A percentile compares a stretch with the other conserved stretches of the same genome.
Evolutionary conservation across 2,329 filamentous ascomycete species (phyloP).

Genomic region (Fusarium mexicanum): DNA sequence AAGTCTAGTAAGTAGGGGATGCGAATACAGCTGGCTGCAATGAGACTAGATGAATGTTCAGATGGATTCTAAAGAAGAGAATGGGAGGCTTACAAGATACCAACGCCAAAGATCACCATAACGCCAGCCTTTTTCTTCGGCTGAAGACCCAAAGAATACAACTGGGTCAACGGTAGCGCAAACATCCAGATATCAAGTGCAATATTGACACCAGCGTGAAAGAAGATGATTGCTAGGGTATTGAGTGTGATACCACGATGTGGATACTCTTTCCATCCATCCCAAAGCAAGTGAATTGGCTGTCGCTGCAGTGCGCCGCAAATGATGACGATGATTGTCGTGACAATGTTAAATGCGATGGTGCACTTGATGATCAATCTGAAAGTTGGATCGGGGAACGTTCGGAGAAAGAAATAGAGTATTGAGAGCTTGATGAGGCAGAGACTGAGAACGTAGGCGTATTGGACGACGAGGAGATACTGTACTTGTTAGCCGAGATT

Average conservation of each 20-base stretch:
- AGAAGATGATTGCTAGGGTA: neutral
- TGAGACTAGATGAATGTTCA: neutral
- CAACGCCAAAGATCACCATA: neutral
- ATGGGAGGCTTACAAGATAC: neutral
- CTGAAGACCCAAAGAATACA: neutral
- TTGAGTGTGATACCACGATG: neutral
- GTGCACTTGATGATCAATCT: neutral
- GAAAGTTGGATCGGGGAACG: neutral
- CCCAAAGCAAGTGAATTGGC: neutral
- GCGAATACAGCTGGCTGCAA: constrained; percentile 4
- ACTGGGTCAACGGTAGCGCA: neutral
- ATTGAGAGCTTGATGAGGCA: constrained; percentile 9
- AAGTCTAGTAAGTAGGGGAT: neutral
- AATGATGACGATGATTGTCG: neutral
- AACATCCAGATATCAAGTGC: constrained; percentile 12
- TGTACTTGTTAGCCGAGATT: neutral
- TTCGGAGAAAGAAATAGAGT: constrained; percentile 1
- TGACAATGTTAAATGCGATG: neutral
- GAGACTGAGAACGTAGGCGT: neutral
- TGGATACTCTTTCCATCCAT: neutral
- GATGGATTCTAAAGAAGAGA: accelerated
- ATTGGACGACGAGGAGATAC: neutral
- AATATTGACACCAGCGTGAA: neutral
- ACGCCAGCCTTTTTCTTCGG: neutral
- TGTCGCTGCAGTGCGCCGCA: neutral